These are phyloP conservation scores for Spathaspora gorwiae DNA, from an alignment of 805 yeast genomes.

Conservation along the genomic window DNA sequence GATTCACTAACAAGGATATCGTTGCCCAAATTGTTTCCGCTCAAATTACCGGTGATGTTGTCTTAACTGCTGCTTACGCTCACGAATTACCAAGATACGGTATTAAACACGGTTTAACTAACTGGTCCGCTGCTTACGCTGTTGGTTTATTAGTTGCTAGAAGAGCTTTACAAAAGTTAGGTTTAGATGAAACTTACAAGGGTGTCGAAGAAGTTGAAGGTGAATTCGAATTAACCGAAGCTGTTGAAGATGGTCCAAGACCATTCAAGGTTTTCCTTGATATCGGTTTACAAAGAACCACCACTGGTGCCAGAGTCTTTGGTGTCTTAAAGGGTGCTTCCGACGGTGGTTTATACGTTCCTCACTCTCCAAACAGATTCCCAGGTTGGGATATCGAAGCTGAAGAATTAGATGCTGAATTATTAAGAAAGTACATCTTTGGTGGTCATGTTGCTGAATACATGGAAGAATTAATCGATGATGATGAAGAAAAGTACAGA, in stretches of 20 bases:
- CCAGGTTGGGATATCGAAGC: slow-evolving; percentile 99
- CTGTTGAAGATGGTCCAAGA: slow-evolving; percentile 98
- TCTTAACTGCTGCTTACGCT: slow-evolving; percentile 95
- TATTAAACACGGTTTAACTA: slow-evolving; percentile 96
- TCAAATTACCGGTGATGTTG: slow-evolving; percentile 94
- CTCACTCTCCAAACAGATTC: slow-evolving; percentile 99
- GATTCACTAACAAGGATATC: slow-evolving; percentile 99
- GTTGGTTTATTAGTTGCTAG: slow-evolving; percentile 98
- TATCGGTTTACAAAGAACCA: slow-evolving; percentile 99
- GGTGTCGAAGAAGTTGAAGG: slow-evolving; percentile 99
- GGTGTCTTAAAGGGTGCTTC: slow-evolving; percentile 99
- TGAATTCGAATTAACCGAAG: slow-evolving; percentile 97
- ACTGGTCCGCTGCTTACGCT: slow-evolving; percentile 99
- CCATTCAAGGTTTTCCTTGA: slow-evolving; percentile 99
- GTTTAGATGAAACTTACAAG: slow-evolving; percentile 93
- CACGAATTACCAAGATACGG: slow-evolving; percentile 99
- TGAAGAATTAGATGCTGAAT: slow-evolving; percentile 97
- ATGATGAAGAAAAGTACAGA: slow-evolving; percentile 99
- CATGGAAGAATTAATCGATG: slow-evolving; percentile 99
- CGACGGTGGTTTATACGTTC: slow-evolving; percentile 98
- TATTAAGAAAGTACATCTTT: slow-evolving; percentile 96
- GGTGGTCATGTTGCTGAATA: slow-evolving; percentile 99
- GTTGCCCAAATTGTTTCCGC: slow-evolving; percentile 96
- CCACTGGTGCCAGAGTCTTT: slow-evolving; percentile 99
- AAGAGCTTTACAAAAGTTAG: slow-evolving; percentile 96